Conservation (phyloP, 1,284 basidiomycete species). For the Sphaerobolus stellatus region DNA sequence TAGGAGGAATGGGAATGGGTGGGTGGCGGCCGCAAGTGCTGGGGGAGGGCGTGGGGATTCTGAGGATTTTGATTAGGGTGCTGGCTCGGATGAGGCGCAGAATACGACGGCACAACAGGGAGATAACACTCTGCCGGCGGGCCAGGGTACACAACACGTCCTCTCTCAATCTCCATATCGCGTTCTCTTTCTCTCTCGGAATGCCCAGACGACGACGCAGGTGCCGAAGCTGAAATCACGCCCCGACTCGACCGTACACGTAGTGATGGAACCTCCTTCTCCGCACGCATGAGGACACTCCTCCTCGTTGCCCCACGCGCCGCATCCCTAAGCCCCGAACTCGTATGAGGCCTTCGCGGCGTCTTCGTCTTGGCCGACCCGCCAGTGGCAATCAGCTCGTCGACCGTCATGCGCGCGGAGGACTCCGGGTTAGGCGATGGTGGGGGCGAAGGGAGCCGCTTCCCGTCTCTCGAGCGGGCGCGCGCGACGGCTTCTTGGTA, state of each 20-base stretch:
- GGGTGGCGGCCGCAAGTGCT: too few relatives aligned
- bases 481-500: constrained; percentile 45
- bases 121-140: too few relatives aligned
- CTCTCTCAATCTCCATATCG: background rate
- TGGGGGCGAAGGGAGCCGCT: constrained; percentile 2
- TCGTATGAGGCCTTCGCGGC: constrained; percentile 61
- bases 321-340: constrained; percentile 39
- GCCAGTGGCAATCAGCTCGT: background rate
- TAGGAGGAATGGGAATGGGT: too few relatives aligned
- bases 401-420: constrained; percentile 6
- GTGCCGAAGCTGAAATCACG: background rate
- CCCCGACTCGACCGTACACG: background rate
- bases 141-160: too few relatives aligned
- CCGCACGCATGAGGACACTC: background rate
- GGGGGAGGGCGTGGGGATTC: too few relatives aligned
- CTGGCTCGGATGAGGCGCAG: too few relatives aligned
- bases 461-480: constrained; percentile 29
- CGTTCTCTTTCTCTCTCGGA: background rate
- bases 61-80: too few relatives aligned
- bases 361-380: constrained; percentile 28
- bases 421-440: constrained; percentile 1
- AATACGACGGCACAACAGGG: too few relatives aligned
- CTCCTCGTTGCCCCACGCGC: background rate
- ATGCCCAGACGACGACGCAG: background rate
- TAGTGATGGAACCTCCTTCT: background rate